Evolutionary conservation across 2,329 filamentous ascomycete species (phyloP).

Genomic region (Penicillium sp.): DNA sequence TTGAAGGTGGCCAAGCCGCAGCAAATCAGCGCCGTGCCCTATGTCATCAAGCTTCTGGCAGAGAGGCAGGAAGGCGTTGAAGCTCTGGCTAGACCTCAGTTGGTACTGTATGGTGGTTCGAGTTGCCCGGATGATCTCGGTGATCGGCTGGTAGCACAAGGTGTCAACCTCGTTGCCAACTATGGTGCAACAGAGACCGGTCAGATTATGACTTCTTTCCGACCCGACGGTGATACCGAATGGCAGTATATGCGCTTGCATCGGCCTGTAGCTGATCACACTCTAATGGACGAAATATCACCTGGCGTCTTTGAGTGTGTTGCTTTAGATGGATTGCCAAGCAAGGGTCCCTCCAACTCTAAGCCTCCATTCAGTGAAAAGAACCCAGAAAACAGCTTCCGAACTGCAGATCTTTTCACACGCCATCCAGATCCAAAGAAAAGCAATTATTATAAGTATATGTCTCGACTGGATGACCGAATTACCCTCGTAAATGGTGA

Average conservation of each 20-base stretch:
- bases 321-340: constrained; percentile 36
- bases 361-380: constrained; percentile 28
- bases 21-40: constrained; percentile 61
- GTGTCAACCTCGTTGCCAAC: constrained; percentile 51
- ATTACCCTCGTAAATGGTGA: constrained; percentile 53
- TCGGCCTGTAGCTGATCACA: constrained; percentile 41
- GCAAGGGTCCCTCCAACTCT: constrained; percentile 48
- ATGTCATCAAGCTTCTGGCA: constrained; percentile 62
- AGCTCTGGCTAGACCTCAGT: constrained; percentile 46
- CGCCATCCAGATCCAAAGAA: constrained; percentile 42
- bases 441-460: constrained; percentile 44
- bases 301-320: constrained; percentile 41
- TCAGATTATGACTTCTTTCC: constrained; percentile 61
- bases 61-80: constrained; percentile 57
- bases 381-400: constrained; percentile 58
- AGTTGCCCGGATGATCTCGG: constrained; percentile 61
- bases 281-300: constrained; percentile 42
- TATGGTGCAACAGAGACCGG: constrained; percentile 58
- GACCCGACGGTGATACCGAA: constrained; percentile 53
- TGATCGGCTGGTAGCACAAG: constrained; percentile 51
- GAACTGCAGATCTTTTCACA: constrained; percentile 54
- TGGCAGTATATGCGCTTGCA: constrained; percentile 61
- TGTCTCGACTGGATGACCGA: constrained; percentile 48
- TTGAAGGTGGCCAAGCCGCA: constrained; percentile 23
- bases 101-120: constrained; percentile 59